Conservation (phyloP, 176 grass and related monocot genomes). For the Typha latifolia region DNA sequence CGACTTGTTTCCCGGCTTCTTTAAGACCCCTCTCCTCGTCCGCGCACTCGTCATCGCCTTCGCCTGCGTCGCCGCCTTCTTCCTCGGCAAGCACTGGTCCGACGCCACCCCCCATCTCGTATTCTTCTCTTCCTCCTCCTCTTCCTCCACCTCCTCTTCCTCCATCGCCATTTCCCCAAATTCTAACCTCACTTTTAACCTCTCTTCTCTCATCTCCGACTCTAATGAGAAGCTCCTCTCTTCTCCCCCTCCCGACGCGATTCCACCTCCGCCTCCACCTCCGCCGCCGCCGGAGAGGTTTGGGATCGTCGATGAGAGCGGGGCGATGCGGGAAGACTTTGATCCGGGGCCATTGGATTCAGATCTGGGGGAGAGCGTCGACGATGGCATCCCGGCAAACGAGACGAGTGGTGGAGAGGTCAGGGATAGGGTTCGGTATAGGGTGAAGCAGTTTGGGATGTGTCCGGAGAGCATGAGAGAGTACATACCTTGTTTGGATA, state of each 20-base stretch:
- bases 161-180: constrained; percentile 63
- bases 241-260: constrained; percentile 8
- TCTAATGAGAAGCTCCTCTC: constrained; percentile 11
- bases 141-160: constrained; percentile 8
- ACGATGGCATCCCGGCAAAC: constrained; percentile 12
- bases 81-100: constrained; percentile 69
- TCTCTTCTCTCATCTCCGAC: constrained; percentile 29
- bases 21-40: constrained; percentile 37
- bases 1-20: constrained; percentile 27
- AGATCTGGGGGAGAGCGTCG: constrained; percentile 26
- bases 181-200: constrained; percentile 42
- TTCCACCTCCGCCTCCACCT: constrained; percentile 14
- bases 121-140: constrained; percentile 39
- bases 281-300: constrained; percentile 30
- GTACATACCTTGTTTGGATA: constrained; percentile 92
- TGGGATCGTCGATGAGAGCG: constrained; percentile 61
- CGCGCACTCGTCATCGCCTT: constrained; percentile 40
- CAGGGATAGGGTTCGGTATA: constrained; percentile 15
- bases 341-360: constrained; percentile 29
- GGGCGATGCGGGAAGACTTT: constrained; percentile 68
- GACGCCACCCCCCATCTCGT: constrained; percentile 33
- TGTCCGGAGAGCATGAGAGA: constrained; percentile 67
- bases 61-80: constrained; percentile 59
- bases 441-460: constrained; percentile 30
- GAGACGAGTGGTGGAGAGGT: constrained; percentile 4